Evolutionary conservation across 345 rosid species (phyloP).

Genomic region (Euclidium syriacum): DNA sequence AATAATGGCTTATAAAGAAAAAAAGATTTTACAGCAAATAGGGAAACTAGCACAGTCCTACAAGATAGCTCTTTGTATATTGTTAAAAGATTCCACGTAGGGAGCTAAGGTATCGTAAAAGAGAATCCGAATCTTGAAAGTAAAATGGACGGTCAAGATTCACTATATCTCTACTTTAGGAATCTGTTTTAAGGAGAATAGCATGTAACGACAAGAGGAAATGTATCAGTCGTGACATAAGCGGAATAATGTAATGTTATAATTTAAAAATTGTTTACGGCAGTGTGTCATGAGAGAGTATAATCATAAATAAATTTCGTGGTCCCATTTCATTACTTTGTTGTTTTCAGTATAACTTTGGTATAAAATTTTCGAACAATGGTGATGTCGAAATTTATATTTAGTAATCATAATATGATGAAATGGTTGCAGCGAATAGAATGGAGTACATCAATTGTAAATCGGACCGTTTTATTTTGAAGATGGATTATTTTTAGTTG

Average conservation of each 20-base stretch:
- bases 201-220: conserved; percentile 26
- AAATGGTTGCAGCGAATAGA: too few relatives aligned
- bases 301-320: not conserved
- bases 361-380: not conserved
- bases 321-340: conserved; percentile 2
- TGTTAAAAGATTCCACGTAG: conserved; percentile 26
- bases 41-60: conserved; percentile 1
- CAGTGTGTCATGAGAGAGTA: not conserved
- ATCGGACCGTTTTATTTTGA: too few relatives aligned
- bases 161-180: conserved; percentile 4
- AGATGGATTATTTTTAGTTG: too few relatives aligned
- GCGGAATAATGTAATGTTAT: conserved; percentile 5
- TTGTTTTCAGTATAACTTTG: not conserved
- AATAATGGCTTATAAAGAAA: not conserved
- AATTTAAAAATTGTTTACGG: not conserved
- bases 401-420: too few relatives aligned
- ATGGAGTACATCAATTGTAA: too few relatives aligned
- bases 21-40: conserved; percentile 3
- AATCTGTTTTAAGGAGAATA: conserved; percentile 21
- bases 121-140: conserved; percentile 24
- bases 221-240: conserved; percentile 21
- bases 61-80: conserved; percentile 14
- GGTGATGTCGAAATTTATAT: not conserved
- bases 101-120: conserved; percentile 9
- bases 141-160: conserved; percentile 16